A percentile compares a stretch with the other conserved stretches of the same genome.
Conservation (phyloP, 768 basidiomycete species). For the Xerocomellus intermedius region DNA sequence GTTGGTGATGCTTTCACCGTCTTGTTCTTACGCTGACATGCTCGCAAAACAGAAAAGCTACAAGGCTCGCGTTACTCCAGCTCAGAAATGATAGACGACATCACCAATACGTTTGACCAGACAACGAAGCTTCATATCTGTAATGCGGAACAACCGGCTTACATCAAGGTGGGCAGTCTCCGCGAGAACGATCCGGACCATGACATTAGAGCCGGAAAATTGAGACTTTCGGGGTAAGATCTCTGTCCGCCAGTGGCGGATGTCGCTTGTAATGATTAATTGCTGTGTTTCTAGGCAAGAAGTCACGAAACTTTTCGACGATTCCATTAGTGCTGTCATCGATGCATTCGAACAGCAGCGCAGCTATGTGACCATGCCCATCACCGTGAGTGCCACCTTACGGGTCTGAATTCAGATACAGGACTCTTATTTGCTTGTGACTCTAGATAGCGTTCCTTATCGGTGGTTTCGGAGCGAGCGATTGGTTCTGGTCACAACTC, state of each 20-base stretch:
- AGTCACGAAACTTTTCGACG: conserved; percentile 40
- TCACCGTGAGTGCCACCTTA: conserved; percentile 28
- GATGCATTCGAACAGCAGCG: conserved; percentile 33
- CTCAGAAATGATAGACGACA: conserved; percentile 31
- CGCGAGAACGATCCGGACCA: conserved; percentile 31
- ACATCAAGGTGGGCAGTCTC: conserved; percentile 38
- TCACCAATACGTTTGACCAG: conserved; percentile 35
- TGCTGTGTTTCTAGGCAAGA: conserved; percentile 26
- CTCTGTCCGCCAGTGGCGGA: background rate
- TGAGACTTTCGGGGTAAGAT: conserved; percentile 35
- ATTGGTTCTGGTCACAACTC: conserved; percentile 43
- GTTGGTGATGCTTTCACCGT: conserved; percentile 20
- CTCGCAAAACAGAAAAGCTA: conserved; percentile 28
- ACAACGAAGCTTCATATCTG: conserved; percentile 40
- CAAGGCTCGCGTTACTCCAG: conserved; percentile 25
- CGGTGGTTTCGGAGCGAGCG: conserved; percentile 50
- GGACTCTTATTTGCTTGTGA: background rate
- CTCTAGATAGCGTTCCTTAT: conserved; percentile 40
- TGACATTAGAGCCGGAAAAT: conserved; percentile 33
- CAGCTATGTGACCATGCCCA: conserved; percentile 14
- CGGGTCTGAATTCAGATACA: background rate
- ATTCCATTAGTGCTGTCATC: conserved; percentile 35
- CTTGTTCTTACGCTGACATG: background rate
- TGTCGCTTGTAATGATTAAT: background rate
- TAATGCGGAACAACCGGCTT: conserved; percentile 31